Evolutionary conservation across 2,329 filamentous ascomycete genomes (phyloP), one percentile per base, ranked within the genome.

Genomic region (Pseudogymnoascus sp.): DNA sequence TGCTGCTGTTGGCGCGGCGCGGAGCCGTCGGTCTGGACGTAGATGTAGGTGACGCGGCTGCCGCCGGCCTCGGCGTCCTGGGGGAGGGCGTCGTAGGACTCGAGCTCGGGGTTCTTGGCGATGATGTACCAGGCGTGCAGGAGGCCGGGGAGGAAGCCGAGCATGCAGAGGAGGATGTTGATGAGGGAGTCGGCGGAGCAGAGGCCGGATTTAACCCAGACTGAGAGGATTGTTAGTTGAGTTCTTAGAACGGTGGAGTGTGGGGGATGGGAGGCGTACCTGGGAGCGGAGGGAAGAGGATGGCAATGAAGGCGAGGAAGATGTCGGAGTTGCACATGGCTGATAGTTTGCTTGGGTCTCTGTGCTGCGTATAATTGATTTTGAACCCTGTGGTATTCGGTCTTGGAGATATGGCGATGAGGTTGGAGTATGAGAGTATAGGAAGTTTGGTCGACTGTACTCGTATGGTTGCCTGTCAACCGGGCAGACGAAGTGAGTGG

Each of bases 91-190:
- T 90, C 84, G 76, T 94, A 92, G 66, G 88, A 84, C 63, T 87
- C 81, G 68, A 78, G 76, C 65, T 97, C 93, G 63, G 94, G 94
- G 74, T 88, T 90, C 73, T 90, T 89, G 71, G 90, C 84, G 76
- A 99, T 97, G 76, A 97, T 96, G 82, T 97, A 99, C 93, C 94
- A 97, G 66, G 92, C 85, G 79, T 99, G 94, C 2, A 99, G 79
- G 59, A 97, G 88, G 65, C 93, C 93, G 17, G 93, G 93, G 64
- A 97, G 76, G 72, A 82, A 91, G 70, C 88, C 90, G 21, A 93
- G 84, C 61, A 85, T 74, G 76, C 89, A 94, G 70, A 97, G 91
- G 55, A 92, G 88, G 75, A 97, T 87, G 80, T 99, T 99, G 80
- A 99, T 96, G 70, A 97, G 72, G 7, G 90, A 93, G 78, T 97